These are phyloP conservation scores for Spizellomyces punctatus DNA, from an alignment of 192 early-diverging fungal species.

Conservation along the genomic window DNA sequence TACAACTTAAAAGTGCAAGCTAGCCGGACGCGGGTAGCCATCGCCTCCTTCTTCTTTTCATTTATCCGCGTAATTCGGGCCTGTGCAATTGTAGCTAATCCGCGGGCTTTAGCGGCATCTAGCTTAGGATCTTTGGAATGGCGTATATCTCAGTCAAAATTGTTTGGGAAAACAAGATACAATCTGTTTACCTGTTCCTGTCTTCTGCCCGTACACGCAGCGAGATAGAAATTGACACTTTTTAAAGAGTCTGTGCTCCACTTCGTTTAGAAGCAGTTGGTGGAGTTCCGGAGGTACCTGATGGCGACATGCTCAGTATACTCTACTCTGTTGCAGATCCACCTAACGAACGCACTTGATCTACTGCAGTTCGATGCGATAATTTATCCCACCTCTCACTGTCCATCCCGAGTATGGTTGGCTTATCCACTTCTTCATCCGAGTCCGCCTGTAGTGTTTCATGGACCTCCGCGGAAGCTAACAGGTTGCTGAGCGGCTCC, in stretches of 20 bases:
- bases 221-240: not conserved
- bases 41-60: slow-evolving; percentile 1
- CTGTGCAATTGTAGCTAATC: not conserved
- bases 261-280: not conserved
- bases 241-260: not conserved
- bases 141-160: not conserved
- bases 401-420: no score
- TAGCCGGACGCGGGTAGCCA: not conserved
- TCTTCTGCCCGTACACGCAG: not conserved
- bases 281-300: not conserved
- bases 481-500: no score
- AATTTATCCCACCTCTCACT: no score
- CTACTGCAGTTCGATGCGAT: no score
- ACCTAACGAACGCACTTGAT: no score
- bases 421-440: no score
- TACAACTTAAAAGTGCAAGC: not conserved
- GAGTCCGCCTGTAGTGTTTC: no score
- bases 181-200: not conserved
- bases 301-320: not conserved
- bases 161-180: not conserved
- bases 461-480: no score
- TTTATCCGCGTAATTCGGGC: not conserved
- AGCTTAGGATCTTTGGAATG: not conserved
- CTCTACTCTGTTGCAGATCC: no score
- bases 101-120: slow-evolving; percentile 21